Conservation (phyloP, 2,329 filamentous ascomycete genomes). For the Fusarium incarnatum region DNA sequence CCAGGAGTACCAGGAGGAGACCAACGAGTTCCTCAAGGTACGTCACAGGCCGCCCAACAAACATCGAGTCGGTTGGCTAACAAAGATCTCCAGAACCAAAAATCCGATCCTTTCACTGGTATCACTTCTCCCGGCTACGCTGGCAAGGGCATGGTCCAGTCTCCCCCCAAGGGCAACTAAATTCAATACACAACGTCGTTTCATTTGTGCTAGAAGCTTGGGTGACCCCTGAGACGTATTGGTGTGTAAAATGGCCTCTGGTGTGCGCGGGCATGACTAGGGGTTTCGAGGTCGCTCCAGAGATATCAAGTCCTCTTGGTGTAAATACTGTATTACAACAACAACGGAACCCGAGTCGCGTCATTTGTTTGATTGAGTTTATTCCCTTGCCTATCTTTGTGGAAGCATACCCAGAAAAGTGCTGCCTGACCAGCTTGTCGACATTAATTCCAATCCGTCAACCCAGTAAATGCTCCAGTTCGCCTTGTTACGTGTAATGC, state of each 20-base stretch:
- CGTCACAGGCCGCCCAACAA: not conserved
- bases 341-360: constrained; percentile 53
- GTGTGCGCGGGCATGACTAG: constrained; percentile 45
- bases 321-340: constrained; percentile 60
- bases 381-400: constrained; percentile 33
- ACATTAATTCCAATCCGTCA: constrained; percentile 23
- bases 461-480: constrained; percentile 29
- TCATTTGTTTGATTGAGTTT: constrained; percentile 49
- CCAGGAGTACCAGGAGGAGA: constrained; percentile 95
- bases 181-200: constrained; percentile 45
- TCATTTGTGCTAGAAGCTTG: constrained; percentile 52
- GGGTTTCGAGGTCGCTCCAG: constrained; percentile 50
- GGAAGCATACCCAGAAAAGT: constrained; percentile 18
- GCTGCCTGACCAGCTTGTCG: constrained; percentile 28
- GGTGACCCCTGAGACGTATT: constrained; percentile 48
- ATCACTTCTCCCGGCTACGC: constrained; percentile 81
- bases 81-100: constrained; percentile 73
- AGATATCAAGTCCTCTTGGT: constrained; percentile 48
- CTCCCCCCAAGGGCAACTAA: constrained; percentile 66
- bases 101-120: constrained; percentile 87
- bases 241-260: constrained; percentile 51
- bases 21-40: constrained; percentile 95
- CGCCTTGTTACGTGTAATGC: constrained; percentile 1
- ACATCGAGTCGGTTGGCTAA: constrained; percentile 20
- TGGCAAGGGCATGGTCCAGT: constrained; percentile 84